Evolutionary conservation across 2,329 filamentous ascomycete genomes (phyloP).

Genomic region (Colletotrichum sp.): DNA sequence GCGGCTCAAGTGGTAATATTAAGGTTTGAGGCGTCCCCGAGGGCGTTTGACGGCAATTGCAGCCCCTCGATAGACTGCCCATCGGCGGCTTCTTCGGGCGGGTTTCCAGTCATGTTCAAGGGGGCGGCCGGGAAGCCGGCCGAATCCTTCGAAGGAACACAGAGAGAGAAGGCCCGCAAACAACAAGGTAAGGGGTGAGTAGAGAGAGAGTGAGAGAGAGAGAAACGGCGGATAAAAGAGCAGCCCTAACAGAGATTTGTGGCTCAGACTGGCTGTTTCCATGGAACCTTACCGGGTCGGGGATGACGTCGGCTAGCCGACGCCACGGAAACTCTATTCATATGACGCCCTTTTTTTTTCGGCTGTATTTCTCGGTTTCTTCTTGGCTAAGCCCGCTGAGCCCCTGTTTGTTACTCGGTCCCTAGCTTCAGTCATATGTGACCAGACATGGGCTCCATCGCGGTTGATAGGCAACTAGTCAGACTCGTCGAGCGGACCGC

Average conservation of each 20-base stretch:
- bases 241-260: slow-evolving; percentile 1
- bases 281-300: not conserved
- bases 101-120: not conserved
- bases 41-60: not conserved
- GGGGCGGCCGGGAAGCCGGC: not conserved
- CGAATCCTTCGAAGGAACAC: not conserved
- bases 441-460: not conserved
- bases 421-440: not conserved
- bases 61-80: not conserved
- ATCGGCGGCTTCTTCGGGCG: not conserved
- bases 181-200: not conserved
- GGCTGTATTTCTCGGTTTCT: not conserved
- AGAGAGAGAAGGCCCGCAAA: not conserved
- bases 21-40: slow-evolving; percentile 2
- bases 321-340: slow-evolving; percentile 18
- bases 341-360: not conserved
- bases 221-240: not conserved
- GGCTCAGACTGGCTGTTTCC: slow-evolving; percentile 12
- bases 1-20: slow-evolving; percentile 1
- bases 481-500: not conserved
- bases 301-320: slow-evolving; percentile 13
- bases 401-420: not conserved
- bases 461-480: not conserved
- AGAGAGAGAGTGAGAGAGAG: not conserved
- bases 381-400: not conserved